Base-by-base conservation (phyloP, 148 eudicot genomes). In the Rhododendron simsii region DNA sequence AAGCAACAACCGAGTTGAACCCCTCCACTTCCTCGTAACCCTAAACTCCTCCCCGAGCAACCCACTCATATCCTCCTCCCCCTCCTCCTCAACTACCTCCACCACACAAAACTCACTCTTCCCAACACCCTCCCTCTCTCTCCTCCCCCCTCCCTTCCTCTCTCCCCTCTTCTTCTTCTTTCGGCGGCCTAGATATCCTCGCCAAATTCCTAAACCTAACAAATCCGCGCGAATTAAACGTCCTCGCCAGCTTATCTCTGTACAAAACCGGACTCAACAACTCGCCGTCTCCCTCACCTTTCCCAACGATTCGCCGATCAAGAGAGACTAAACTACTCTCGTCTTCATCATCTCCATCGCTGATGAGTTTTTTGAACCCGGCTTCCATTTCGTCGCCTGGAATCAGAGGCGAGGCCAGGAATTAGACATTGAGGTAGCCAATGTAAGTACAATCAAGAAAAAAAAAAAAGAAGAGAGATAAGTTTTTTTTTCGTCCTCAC, bases 1-100 rank as follows among this genome's bases (percentile, higher is more conserved):
- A 80, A 96, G 95, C 90, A 96, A 84, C 92, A 96, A 90, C 90
- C 99, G 89, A 18, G 99, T 95, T 18, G 98, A 91, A 16, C 98
- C 96, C 80, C 89, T 92, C 99, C 98, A 96, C 61, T 90, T 92
- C 83, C 89, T 86, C 55, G 93, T 89, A 85, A 74, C 86, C 61
- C 92, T 89, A 83, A 94, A 92, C 39, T 86, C 93, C 73, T 92
- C 95, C 83, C 99, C 99, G 23, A 96, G 88, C 91, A 96, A 90
- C 76, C 91, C 92, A 88, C 95, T 91, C 87, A 95, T 84, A 86
- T 92, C 98, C 86, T 88, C 95, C 28, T 90, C 96, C 87, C 87
- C 95, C 33, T 41, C 88, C 75, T 37, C 93, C 78, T 71, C 98
- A 74, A 89, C 89, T 83, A 93, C 94, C 88, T 94, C 99, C 77